A percentile compares a stretch with the other conserved stretches of the same genome.
Conservation (phyloP, 2,329 filamentous ascomycete species). For the Nothophaeocryptopus gaeumannii region DNA sequence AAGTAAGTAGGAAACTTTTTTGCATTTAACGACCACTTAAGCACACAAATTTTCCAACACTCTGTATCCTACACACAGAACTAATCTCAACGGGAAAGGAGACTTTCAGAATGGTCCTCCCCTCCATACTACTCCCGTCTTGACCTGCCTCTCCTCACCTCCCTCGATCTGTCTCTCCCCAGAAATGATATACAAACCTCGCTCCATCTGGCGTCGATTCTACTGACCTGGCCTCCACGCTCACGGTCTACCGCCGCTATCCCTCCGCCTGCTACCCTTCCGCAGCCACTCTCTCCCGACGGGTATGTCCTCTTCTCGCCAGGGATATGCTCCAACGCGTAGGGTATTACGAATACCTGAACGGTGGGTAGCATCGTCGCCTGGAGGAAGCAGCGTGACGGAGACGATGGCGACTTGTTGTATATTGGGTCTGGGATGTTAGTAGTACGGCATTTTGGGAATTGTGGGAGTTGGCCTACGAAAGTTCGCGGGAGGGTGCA, state of each 20-base stretch:
- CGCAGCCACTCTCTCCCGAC: slow-evolving; percentile 12
- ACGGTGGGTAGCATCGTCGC: slow-evolving; percentile 1
- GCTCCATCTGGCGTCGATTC: background rate
- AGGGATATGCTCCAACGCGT: slow-evolving; percentile 9
- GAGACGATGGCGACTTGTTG: too few relatives aligned
- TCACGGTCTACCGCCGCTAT: slow-evolving; percentile 10
- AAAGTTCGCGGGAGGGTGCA: too few relatives aligned
- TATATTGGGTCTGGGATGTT: too few relatives aligned
- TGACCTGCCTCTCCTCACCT: slow-evolving; percentile 9
- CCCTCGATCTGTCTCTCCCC: slow-evolving; percentile 4
- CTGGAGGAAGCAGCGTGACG: background rate
- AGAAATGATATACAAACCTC: slow-evolving; percentile 3
- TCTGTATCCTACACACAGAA: too few relatives aligned
- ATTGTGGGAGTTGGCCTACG: too few relatives aligned
- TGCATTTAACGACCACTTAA: too few relatives aligned
- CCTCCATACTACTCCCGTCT: background rate
- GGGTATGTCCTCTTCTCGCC: slow-evolving; percentile 15
- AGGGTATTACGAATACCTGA: slow-evolving; percentile 12
- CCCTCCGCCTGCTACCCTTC: slow-evolving; percentile 15
- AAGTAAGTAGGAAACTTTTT: too few relatives aligned
- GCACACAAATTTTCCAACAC: too few relatives aligned
- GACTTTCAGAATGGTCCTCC: too few relatives aligned
- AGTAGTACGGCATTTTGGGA: too few relatives aligned
- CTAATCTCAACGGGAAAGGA: too few relatives aligned
- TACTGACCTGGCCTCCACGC: slow-evolving; percentile 4